Evolutionary conservation across 225 moss, liverwort and hornwort genomes (phyloP).

Genomic region (Polytrichum commune): DNA sequence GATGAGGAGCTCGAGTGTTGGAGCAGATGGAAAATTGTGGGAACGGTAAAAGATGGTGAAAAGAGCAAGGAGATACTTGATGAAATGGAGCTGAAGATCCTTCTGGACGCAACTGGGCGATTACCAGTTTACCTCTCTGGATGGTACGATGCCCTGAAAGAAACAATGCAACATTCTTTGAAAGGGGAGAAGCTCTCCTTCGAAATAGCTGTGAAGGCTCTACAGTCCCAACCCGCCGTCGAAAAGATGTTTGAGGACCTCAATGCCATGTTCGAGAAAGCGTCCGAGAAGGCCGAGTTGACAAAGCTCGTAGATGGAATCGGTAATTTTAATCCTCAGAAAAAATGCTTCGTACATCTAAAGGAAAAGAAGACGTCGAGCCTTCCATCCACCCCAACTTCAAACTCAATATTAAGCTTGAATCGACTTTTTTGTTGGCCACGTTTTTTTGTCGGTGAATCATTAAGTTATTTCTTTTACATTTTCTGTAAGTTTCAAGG

Average conservation of each 20-base stretch:
- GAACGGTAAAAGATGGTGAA: constrained; percentile 24
- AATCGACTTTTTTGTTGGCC: no score
- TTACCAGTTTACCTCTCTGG: constrained; percentile 21
- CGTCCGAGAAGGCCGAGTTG: constrained; percentile 3
- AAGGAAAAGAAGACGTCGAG: no score
- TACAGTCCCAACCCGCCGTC: constrained; percentile 16
- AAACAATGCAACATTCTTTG: constrained; percentile 24
- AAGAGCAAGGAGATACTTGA: constrained; percentile 32
- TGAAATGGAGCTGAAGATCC: constrained; percentile 21
- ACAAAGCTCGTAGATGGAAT: constrained; percentile 10
- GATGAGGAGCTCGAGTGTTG: constrained; percentile 32
- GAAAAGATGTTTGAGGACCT: constrained; percentile 12
- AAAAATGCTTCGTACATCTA: no score
- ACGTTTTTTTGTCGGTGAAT: no score
- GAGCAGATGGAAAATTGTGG: constrained; percentile 29
- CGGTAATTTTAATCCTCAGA: background rate
- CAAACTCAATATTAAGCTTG: no score
- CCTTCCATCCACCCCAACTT: no score
- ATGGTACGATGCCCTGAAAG: constrained; percentile 27
- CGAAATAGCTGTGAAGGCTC: constrained; percentile 19
- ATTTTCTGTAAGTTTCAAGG: no score
- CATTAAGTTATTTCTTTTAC: no score
- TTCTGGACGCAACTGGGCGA: constrained; percentile 22
- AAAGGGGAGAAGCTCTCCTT: constrained; percentile 26
- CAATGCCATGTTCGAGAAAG: constrained; percentile 6